Conservation (phyloP, 2,329 filamentous ascomycete species). For the Endoconidiophora laricicola region DNA sequence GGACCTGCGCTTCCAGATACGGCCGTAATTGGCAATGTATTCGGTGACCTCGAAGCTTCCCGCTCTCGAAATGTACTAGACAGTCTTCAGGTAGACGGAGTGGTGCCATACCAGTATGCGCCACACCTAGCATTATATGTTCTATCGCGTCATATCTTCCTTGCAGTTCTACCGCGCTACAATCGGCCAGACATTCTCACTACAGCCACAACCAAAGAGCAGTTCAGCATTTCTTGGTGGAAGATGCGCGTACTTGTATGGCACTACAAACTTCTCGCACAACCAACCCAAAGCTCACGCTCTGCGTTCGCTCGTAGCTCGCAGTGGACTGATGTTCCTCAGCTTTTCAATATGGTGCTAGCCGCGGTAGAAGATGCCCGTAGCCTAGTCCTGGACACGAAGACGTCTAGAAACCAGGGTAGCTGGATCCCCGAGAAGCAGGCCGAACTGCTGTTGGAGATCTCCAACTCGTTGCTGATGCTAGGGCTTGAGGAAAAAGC, state of each 20-base stretch:
- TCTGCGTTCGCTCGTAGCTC: conserved; percentile 38
- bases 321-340: conserved; percentile 42
- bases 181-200: conserved; percentile 4
- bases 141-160: conserved; percentile 34
- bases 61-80: conserved; percentile 41
- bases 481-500: conserved; percentile 69
- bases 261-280: conserved; percentile 43
- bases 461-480: conserved; percentile 67
- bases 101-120: conserved; percentile 70
- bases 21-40: conserved; percentile 20
- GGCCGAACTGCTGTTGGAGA: conserved; percentile 62
- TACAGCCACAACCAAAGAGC: conserved; percentile 20
- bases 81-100: conserved; percentile 63
- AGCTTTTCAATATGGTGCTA: conserved; percentile 34
- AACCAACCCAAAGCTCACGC: conserved; percentile 36
- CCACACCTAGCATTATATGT: conserved; percentile 72
- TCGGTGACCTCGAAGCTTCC: conserved; percentile 19
- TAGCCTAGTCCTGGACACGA: conserved; percentile 19
- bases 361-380: conserved; percentile 27
- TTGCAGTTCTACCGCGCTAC: conserved; percentile 25
- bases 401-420: conserved; percentile 15
- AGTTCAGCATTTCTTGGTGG: conserved; percentile 34
- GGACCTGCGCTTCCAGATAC: conserved; percentile 51
- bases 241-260: conserved; percentile 57
- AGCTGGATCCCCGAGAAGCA: conserved; percentile 33